These are phyloP conservation scores for Mycena venus DNA, from an alignment of 768 basidiomycete species.

Conservation along the genomic window DNA sequence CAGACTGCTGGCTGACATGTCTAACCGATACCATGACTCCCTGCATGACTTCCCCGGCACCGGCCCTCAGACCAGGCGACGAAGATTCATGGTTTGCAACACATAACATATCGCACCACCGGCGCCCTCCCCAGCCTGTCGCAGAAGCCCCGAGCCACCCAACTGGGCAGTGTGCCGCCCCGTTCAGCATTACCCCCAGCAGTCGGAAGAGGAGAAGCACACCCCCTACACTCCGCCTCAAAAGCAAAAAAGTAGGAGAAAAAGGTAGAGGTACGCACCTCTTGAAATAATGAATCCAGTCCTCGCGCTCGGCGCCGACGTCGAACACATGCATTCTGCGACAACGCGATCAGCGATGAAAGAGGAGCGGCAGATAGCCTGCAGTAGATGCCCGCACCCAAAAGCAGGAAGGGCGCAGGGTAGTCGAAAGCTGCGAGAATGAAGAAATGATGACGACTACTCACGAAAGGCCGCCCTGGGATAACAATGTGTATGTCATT, in stretches of 20 bases:
- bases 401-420: slow-evolving; percentile 3
- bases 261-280: slow-evolving; percentile 13
- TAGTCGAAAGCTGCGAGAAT: not conserved
- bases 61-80: not conserved
- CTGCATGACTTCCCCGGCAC: not conserved
- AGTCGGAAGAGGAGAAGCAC: no score
- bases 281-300: slow-evolving; percentile 82
- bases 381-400: not conserved
- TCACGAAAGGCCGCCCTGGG: slow-evolving; percentile 73
- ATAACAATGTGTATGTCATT: slow-evolving; percentile 88
- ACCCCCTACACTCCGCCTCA: not conserved
- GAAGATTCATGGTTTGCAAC: not conserved
- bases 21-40: not conserved
- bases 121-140: no score
- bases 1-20: no score
- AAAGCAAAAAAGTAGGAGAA: slow-evolving; percentile 32
- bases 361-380: not conserved
- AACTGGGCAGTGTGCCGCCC: no score
- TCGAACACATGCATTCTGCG: slow-evolving; percentile 77
- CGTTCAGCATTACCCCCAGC: no score
- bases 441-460: slow-evolving; percentile 37
- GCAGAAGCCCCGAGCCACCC: no score
- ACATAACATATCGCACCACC: no score
- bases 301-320: slow-evolving; percentile 84
- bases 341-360: not conserved